These are phyloP conservation scores for Aspergillus hiratsukae DNA, from an alignment of 2,329 filamentous ascomycete species.

Conservation along the genomic window DNA sequence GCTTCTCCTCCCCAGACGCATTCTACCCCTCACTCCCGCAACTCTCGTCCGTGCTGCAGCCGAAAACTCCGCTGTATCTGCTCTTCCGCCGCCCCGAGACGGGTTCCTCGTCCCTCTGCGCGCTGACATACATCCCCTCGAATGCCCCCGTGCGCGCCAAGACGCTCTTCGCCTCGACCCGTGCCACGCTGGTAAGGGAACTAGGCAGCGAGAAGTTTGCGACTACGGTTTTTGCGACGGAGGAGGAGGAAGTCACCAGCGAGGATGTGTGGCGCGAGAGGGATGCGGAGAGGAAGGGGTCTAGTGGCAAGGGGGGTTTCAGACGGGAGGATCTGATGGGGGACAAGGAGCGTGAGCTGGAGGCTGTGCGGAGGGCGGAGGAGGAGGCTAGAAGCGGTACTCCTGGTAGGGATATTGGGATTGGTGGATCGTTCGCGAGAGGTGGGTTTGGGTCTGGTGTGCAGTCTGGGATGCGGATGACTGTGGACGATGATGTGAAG, in stretches of 20 bases:
- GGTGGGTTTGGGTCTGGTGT: constrained; percentile 17
- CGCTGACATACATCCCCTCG: constrained; percentile 61
- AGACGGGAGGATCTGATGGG: constrained; percentile 53
- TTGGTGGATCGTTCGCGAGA: constrained; percentile 35
- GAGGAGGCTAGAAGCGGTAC: constrained; percentile 54
- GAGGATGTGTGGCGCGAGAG: constrained; percentile 52
- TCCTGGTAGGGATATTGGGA: constrained; percentile 44
- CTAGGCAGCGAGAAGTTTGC: constrained; percentile 59
- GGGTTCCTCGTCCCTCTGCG: constrained; percentile 36
- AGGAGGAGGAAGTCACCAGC: constrained; percentile 52
- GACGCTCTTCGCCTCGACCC: constrained; percentile 62
- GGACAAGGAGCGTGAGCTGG: constrained; percentile 55
- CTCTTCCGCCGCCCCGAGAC: constrained; percentile 50
- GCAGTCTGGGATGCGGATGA: constrained; percentile 43
- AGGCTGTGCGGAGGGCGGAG: constrained; percentile 56
- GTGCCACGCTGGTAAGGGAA: constrained; percentile 56
- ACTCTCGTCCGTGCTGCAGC: constrained; percentile 49
- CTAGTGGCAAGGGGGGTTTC: constrained; percentile 18
- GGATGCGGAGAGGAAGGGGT: constrained; percentile 42
- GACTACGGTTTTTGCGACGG: constrained; percentile 56
- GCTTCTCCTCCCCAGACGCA: constrained; percentile 37
- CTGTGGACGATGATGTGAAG: constrained; percentile 51
- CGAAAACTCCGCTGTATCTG: constrained; percentile 56
- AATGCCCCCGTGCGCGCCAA: constrained; percentile 61
- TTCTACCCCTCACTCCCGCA: constrained; percentile 50